Evolutionary conservation across 768 basidiomycete genomes (phyloP), one percentile per base, ranked within the genome.

Genomic region (Rossbeevera mucosa): DNA sequence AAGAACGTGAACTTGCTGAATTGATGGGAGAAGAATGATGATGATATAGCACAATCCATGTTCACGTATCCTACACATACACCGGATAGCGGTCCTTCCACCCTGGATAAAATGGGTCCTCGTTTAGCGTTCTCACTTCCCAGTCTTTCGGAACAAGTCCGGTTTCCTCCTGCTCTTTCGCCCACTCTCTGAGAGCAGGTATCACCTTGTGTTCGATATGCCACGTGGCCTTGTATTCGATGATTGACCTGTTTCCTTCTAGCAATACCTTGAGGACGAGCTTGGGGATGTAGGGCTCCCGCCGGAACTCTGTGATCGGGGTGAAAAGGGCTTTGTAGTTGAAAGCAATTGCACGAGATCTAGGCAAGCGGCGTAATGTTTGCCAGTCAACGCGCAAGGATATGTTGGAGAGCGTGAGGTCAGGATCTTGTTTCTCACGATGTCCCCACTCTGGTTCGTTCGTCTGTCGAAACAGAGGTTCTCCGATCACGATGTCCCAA

Each of bases 1-100:
- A 96, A 69, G 92, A 94, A 61, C 77, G 81, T 20, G 93, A 96
- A 67, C 74, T 97, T 20, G 93, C 84, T 31, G 92, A 93, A 63
- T 68, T 96, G 31, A 79, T 88, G 79, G 75, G 66, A 54, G 68
- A 62, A 28, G 63, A 70, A 11, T 63, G 55, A 58, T 28, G 69
- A 11, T 63, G 55, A 58, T 28, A 24, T 33, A 38, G 30, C 43
- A 40, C 28, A 42, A 13, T 21, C 30, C 13, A 38, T 30, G 24
- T 43, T 16, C 28, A 22, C 49, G 22, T 47, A 22, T 50, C 51
- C 47, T 63, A 45, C 22, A 45, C 50, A 25, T 60, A 55, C 47
- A 48, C 56, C 0, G 49, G 55, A 25, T 68, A 62, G 50, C 57
- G 59, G 7, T 62, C 57, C 45, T 76, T 60, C 74, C 74, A 77